phyloP scores from a whole-genome alignment of 306 rosid genomes.

The Cicer bijugum region DNA sequence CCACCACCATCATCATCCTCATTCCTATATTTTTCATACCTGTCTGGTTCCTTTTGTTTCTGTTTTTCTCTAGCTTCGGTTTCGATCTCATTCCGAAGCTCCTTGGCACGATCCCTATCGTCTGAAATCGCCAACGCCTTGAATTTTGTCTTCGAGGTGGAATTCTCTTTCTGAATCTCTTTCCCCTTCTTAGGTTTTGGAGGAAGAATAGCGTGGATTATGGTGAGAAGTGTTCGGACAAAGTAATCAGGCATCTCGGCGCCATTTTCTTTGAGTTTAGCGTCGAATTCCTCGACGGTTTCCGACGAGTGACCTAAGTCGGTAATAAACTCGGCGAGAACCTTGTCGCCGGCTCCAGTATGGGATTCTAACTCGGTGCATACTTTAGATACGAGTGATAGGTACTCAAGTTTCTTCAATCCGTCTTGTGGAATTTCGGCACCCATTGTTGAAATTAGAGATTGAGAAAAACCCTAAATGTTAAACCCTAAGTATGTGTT shows the following conservation, averaged over 20 bases:
- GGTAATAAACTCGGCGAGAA: conserved; percentile 75
- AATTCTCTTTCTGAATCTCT: conserved; percentile 31
- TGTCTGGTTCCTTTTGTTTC: background rate
- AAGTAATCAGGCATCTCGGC: conserved; percentile 78
- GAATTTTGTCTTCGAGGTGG: conserved; percentile 50
- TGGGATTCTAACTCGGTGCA: conserved; percentile 79
- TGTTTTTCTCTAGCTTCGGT: conserved; percentile 51
- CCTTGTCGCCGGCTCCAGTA: conserved; percentile 72
- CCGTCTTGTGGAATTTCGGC: conserved; percentile 51
- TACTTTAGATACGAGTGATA: conserved; percentile 81
- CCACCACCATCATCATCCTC: conserved; percentile 33
- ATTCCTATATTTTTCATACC: background rate
- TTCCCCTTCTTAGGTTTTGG: conserved; percentile 60
- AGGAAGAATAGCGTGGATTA: conserved; percentile 75
- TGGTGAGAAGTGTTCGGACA: conserved; percentile 61
- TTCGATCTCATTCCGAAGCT: conserved; percentile 68
- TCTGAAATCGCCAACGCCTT: conserved; percentile 67
- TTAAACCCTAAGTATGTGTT: no score
- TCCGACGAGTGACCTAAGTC: conserved; percentile 67
- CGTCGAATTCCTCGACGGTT: conserved; percentile 64
- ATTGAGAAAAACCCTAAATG: no score
- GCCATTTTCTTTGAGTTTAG: conserved; percentile 69
- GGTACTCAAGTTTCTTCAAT: conserved; percentile 69
- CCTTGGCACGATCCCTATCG: conserved; percentile 64
- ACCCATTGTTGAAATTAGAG: conserved; percentile 46